Percentiles rank a stretch among this genome's conserved stretches.
phyloP scores from a whole-genome alignment of 2,329 filamentous ascomycete species.

The Pseudogymnoascus sp. region DNA sequence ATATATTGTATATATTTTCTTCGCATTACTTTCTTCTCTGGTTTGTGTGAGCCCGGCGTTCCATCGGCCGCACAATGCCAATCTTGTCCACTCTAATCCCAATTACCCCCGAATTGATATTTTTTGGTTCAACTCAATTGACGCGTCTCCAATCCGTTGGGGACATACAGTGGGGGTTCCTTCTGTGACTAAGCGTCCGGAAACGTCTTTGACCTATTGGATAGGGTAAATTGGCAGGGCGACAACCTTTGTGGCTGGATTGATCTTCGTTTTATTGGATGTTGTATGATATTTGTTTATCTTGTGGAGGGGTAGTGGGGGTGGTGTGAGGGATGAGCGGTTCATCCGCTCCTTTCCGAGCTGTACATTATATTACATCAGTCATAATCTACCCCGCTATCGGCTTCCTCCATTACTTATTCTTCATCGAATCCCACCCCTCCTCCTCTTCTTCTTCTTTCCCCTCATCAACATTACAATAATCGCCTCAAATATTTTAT shows the following conservation, averaged over 20 bases:
- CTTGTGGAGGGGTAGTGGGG: slow-evolving; percentile 3
- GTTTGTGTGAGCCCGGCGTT: background rate
- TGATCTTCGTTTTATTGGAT: slow-evolving; percentile 2
- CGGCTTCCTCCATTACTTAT: slow-evolving; percentile 1
- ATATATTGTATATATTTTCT: background rate
- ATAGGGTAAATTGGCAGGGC: background rate
- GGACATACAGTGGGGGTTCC: background rate
- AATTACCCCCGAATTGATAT: background rate
- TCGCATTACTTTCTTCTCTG: background rate
- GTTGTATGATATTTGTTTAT: background rate
- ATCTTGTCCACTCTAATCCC: background rate
- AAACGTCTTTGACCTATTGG: background rate
- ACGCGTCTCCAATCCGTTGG: background rate
- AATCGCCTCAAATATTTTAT: background rate
- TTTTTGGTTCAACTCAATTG: background rate
- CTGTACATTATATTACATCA: background rate
- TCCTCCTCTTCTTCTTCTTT: background rate
- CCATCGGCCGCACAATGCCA: background rate
- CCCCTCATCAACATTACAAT: background rate
- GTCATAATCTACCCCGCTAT: slow-evolving; percentile 6
- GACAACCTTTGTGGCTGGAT: background rate
- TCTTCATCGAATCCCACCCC: slow-evolving; percentile 2
- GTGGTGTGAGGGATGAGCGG: background rate
- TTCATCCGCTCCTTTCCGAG: slow-evolving; percentile 7
- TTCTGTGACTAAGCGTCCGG: background rate